Conservation (phyloP, 495 filamentous ascomycete species). For the Xylaria telfairii region DNA sequence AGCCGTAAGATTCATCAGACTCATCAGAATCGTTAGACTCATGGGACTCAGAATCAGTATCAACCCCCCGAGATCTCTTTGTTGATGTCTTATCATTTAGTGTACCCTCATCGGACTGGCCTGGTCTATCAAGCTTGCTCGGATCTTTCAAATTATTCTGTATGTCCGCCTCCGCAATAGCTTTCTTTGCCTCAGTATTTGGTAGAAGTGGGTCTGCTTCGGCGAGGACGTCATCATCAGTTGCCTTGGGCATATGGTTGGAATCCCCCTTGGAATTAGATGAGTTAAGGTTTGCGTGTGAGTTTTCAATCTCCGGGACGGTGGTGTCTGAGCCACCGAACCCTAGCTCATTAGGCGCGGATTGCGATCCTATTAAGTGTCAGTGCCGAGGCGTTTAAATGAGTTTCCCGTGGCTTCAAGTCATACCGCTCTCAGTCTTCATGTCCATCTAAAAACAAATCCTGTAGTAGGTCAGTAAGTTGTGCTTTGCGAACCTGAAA, state of each 20-base stretch:
- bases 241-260: neutral
- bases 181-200: neutral
- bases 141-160: neutral
- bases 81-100: neutral
- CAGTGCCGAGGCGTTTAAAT: neutral
- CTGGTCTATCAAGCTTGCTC: neutral
- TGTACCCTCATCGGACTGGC: neutral
- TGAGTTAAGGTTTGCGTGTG: neutral
- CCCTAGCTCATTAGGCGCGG: neutral
- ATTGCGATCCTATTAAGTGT: neutral
- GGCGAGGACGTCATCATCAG: neutral
- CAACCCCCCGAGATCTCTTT: neutral
- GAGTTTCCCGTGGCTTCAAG: neutral
- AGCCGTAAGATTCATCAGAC: neutral
- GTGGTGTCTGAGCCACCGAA: too few relatives aligned
- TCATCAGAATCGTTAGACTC: neutral
- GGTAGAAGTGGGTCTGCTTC: neutral
- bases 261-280: neutral
- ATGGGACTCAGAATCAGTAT: neutral
- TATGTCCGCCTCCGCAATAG: neutral
- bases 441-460: neutral
- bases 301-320: neutral
- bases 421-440: neutral
- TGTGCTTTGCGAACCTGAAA: neutral
- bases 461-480: neutral